Evolutionary conservation across 192 early-diverging fungal genomes (phyloP).

Genomic region (Podochytrium sp.): DNA sequence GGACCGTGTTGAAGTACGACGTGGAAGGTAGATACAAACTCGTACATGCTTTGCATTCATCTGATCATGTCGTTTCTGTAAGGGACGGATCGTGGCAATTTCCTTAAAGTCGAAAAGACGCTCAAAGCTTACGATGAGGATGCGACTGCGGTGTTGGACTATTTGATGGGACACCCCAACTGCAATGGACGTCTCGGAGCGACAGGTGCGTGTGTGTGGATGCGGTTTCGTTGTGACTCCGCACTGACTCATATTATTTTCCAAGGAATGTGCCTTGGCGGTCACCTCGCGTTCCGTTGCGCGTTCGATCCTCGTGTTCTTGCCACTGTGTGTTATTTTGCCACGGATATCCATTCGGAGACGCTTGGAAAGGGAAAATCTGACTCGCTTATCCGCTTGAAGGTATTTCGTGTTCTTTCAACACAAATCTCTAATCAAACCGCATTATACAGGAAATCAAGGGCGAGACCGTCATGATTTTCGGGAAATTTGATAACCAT

Average conservation of each 20-base stretch:
- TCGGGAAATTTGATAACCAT: slow-evolving; percentile 65
- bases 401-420: no score
- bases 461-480: slow-evolving; percentile 67
- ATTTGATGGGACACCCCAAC: slow-evolving; percentile 50
- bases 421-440: no score
- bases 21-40: no score
- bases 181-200: slow-evolving; percentile 64
- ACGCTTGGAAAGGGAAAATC: slow-evolving; percentile 55
- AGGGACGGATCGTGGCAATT: slow-evolving; percentile 66
- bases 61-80: no score
- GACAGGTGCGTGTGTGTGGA: slow-evolving; percentile 39
- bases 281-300: slow-evolving; percentile 60
- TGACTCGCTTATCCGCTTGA: slow-evolving; percentile 51
- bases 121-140: slow-evolving; percentile 64
- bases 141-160: slow-evolving; percentile 56
- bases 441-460: no score
- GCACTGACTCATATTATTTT: neutral
- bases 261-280: slow-evolving; percentile 61
- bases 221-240: neutral
- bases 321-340: slow-evolving; percentile 63
- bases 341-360: slow-evolving; percentile 67
- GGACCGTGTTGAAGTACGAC: slow-evolving; percentile 61
- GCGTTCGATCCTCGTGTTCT: slow-evolving; percentile 62
- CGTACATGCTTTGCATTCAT: no score
- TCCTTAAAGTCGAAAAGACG: slow-evolving; percentile 60